Evolutionary conservation across 345 rosid species (phyloP).

Genomic region (Rhizophora mangle): DNA sequence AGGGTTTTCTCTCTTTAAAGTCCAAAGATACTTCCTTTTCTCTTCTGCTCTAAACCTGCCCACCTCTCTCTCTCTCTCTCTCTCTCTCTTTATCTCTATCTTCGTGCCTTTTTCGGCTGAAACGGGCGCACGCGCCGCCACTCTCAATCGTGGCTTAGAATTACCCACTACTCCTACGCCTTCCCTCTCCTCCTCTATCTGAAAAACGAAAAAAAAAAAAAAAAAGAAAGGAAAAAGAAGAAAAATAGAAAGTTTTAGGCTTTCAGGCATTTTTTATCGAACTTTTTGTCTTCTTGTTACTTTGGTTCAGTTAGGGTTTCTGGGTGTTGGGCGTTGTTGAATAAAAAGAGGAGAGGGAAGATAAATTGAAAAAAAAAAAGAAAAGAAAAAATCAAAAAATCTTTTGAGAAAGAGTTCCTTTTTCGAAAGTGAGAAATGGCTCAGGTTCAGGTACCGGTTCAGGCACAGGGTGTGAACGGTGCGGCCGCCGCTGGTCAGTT

Average conservation of each 20-base stretch:
- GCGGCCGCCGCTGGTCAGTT: constrained; percentile 3
- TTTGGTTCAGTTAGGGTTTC: not conserved
- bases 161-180: not conserved
- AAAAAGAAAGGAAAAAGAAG: not conserved
- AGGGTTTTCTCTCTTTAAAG: not conserved
- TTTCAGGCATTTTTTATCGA: not conserved
- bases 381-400: not conserved
- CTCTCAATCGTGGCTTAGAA: not conserved
- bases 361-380: not conserved
- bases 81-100: not conserved
- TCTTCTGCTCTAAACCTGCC: not conserved
- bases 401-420: no score
- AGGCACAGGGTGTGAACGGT: constrained; percentile 5
- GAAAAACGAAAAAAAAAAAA: not conserved
- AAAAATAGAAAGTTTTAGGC: not conserved
- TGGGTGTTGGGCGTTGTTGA: not conserved
- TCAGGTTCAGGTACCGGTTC: constrained; percentile 11
- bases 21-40: not conserved
- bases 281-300: not conserved
- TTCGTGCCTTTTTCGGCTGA: not conserved
- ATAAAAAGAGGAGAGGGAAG: constrained; percentile 15
- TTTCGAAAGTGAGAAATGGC: not conserved
- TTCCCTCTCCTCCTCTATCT: constrained; percentile 11
- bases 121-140: not conserved
- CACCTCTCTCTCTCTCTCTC: no score